phyloP scores from a whole-genome alignment of 257 asterid species.

The Plantago elongata region DNA sequence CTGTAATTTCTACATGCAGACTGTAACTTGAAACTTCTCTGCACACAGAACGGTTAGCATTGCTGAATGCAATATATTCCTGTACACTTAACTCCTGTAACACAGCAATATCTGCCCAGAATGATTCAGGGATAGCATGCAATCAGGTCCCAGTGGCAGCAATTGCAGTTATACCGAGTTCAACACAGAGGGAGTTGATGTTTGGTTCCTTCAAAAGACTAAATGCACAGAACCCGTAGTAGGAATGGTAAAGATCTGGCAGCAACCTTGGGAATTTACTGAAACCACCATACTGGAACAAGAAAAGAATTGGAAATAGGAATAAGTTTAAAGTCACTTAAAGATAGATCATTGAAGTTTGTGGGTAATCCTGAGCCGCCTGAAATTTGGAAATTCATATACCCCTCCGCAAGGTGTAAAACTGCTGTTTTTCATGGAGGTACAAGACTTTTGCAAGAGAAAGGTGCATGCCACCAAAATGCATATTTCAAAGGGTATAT shows the following conservation, averaged over 20 bases:
- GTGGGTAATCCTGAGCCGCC: not conserved
- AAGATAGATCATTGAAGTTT: not conserved
- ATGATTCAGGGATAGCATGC: not conserved
- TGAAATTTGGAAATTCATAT: not conserved
- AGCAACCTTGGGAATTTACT: constrained; percentile 66
- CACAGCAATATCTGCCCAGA: not conserved
- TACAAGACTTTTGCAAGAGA: not conserved
- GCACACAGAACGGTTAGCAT: no score
- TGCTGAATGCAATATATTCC: not conserved
- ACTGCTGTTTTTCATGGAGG: no score
- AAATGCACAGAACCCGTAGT: constrained; percentile 77
- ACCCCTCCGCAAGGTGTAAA: not conserved
- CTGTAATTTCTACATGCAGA: no score
- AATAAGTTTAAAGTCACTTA: not conserved
- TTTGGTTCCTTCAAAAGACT: constrained; percentile 74
- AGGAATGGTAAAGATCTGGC: constrained; percentile 92
- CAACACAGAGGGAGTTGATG: constrained; percentile 47
- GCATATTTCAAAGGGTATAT: not conserved
- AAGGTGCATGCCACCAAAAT: not conserved
- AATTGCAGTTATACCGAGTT: constrained; percentile 58
- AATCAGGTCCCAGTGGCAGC: constrained; percentile 42
- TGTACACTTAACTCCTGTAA: not conserved
- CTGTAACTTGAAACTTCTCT: no score
- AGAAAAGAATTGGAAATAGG: constrained; percentile 6
- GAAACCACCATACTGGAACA: constrained; percentile 85